Evolutionary conservation across 306 rosid species (phyloP).

Genomic region (Gleditsia sinensis): DNA sequence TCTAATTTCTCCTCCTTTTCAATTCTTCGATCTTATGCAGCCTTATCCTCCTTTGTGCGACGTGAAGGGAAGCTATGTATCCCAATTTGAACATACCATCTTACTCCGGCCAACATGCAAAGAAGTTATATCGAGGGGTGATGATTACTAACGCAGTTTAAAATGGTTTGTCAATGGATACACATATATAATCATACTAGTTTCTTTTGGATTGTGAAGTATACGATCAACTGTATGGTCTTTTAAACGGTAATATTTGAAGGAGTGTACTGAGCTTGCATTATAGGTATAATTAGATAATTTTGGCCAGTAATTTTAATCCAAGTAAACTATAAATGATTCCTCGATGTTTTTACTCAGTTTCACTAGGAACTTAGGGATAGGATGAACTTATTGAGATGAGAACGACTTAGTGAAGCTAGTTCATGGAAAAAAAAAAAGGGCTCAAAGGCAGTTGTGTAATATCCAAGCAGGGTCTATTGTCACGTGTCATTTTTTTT

Average conservation of each 20-base stretch:
- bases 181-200: not conserved
- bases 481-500: too few species aligned
- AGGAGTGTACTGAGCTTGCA: not conserved
- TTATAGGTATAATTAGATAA: not conserved
- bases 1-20: conserved; percentile 7
- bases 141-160: conserved; percentile 58
- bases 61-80: conserved; percentile 86
- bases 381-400: too few species aligned
- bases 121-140: conserved; percentile 97
- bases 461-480: too few species aligned
- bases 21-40: conserved; percentile 46
- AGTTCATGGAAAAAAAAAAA: too few species aligned
- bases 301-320: not conserved
- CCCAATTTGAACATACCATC: conserved; percentile 95
- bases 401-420: too few species aligned
- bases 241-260: not conserved
- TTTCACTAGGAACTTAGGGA: not conserved
- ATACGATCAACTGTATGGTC: not conserved
- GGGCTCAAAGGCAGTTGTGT: too few species aligned
- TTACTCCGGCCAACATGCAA: conserved; percentile 94
- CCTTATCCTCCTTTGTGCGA: conserved; percentile 88
- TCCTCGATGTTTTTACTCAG: not conserved
- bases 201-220: conserved; percentile 9
- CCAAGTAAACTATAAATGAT: not conserved
- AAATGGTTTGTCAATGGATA: conserved; percentile 1